Base-by-base conservation (phyloP, 2,329 filamentous ascomycete species). In the Fonsecaea multimorphosa region DNA sequence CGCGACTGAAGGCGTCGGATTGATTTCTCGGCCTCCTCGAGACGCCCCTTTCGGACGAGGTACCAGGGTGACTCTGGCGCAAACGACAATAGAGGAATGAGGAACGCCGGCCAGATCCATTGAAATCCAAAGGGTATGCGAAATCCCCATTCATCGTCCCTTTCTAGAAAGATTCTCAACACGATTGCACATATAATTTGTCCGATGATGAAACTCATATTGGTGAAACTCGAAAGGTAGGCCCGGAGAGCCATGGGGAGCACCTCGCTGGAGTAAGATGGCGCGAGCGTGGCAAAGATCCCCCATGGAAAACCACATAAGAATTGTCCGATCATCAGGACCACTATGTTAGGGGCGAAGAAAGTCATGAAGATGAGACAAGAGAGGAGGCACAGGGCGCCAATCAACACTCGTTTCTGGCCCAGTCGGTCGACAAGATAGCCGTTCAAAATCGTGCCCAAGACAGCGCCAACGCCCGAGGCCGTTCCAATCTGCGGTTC, bases 151-250 rank as follows among this genome's bases (percentile, higher is more conserved):
- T 69, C 52, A 53, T 68, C 66, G 11, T 63, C 44, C 7, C 68
- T 63, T 44, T 61, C 61, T 8, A 63, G 36, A 38, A 63, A 67
- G 3, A 61, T 64, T 31, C 64, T 46, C 19, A 76, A 64, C 32
- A 77, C 72, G 5, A 74, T 75, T 0, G 73, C 74, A 1, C 73
- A 74, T 32, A 78, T 72, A 12, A 79, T 67, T 38, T 75, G 74
- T 32, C 63, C 66, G 2, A 74, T 70, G 44, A 62, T 66, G 34
- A 64, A 69, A 44, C 64, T 60, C 61, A 67, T 62, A 8, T 67
- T 65, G 7, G 52, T 51, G 34, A 53, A 68, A 12, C 59, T 55
- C 14, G 63, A 66, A 12, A 66, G 51, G 51, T 66, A 68, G 2
- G 63, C 55, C 3, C 69, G 62, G 8, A 71, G 58, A 5, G 51